A percentile compares a stretch with the other conserved stretches of the same genome.
phyloP scores from a whole-genome alignment of 352 stramenopile species.

The Globisporangium megalacanthum region DNA sequence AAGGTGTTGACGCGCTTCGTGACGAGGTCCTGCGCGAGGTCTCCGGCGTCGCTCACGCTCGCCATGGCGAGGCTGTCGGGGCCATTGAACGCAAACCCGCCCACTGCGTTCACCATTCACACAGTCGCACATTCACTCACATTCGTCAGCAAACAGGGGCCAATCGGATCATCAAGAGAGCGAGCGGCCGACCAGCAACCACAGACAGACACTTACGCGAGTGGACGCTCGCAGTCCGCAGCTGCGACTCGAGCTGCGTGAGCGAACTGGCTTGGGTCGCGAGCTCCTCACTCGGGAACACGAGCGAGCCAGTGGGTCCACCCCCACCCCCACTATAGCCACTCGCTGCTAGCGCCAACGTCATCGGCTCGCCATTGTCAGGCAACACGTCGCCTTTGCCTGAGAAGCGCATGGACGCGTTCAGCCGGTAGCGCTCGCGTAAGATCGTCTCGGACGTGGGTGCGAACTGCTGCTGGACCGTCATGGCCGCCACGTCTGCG shows the following conservation, averaged over 20 bases:
- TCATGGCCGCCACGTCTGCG: conserved; percentile 33
- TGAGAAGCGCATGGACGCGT: conserved; percentile 11
- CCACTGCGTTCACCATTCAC: conserved; percentile 9
- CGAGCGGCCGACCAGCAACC: no score
- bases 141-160: no score
- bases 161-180: no score
- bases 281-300: conserved; percentile 3
- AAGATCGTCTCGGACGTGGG: conserved; percentile 57
- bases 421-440: conserved; percentile 33
- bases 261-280: conserved; percentile 5
- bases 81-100: conserved; percentile 32
- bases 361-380: conserved; percentile 1
- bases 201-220: conserved; percentile 13
- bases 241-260: conserved; percentile 5
- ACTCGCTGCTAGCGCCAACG: neutral
- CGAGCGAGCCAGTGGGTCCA: conserved; percentile 3
- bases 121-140: neutral
- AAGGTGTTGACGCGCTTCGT: conserved; percentile 26
- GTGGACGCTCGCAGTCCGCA: conserved; percentile 7
- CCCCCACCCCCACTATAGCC: neutral
- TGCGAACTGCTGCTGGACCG: conserved; percentile 41
- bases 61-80: conserved; percentile 8
- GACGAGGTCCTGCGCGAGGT: conserved; percentile 15
- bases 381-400: conserved; percentile 13
- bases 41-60: neutral